Conservation (phyloP, 2,329 filamentous ascomycete genomes). For the Didymosphaeria variabile region DNA sequence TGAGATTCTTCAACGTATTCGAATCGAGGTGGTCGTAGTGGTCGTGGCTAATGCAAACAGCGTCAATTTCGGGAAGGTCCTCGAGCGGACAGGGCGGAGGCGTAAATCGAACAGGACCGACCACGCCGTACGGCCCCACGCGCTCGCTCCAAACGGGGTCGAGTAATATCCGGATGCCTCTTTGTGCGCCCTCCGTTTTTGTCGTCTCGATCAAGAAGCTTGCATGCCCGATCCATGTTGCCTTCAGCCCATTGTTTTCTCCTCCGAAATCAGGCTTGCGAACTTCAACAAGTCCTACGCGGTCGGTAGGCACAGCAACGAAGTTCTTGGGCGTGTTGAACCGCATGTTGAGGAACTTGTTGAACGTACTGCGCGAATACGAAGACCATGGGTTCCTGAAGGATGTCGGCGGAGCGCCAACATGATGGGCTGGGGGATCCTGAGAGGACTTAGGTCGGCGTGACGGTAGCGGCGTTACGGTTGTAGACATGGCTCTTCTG, state of each 20-base stretch:
- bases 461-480: constrained; percentile 22
- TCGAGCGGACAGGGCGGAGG: constrained; percentile 60
- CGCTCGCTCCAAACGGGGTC: constrained; percentile 64
- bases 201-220: constrained; percentile 59
- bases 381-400: constrained; percentile 63
- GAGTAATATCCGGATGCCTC: constrained; percentile 59
- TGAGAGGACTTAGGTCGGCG: constrained; percentile 33
- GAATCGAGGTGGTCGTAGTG: constrained; percentile 66
- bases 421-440: constrained; percentile 51
- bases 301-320: constrained; percentile 55
- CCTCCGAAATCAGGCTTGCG: constrained; percentile 52
- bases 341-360: constrained; percentile 45
- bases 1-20: constrained; percentile 54
- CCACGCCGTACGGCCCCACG: constrained; percentile 56
- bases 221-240: constrained; percentile 63
- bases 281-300: constrained; percentile 54
- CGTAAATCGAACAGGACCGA: constrained; percentile 63
- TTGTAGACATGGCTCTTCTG: constrained; percentile 2
- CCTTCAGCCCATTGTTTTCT: constrained; percentile 47
- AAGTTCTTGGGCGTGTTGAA: constrained; percentile 55
- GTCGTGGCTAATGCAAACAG: constrained; percentile 64
- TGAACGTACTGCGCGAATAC: constrained; percentile 36
- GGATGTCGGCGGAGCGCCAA: constrained; percentile 53
- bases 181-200: constrained; percentile 29
- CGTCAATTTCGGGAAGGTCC: constrained; percentile 62